phyloP scores from a whole-genome alignment of 257 asterid species.

The Solanum lignicaule region DNA sequence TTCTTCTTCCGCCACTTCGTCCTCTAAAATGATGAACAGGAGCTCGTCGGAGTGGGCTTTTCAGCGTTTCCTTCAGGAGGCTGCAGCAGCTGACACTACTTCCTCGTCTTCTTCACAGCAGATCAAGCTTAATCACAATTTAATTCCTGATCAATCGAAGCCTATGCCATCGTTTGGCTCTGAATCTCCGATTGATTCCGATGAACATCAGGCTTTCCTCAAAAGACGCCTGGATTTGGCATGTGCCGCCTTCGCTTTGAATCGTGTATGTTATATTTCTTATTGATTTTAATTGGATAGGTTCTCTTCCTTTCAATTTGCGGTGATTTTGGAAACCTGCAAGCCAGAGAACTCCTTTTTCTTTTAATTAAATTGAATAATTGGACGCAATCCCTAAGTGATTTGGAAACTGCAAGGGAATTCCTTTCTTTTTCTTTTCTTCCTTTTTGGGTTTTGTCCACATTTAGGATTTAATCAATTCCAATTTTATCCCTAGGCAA shows the following conservation, averaged over 20 bases:
- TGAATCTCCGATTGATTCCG: constrained; percentile 35
- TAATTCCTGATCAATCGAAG: neutral
- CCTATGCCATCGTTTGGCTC: neutral
- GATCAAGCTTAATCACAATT: constrained; percentile 3
- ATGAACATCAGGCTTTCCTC: constrained; percentile 55
- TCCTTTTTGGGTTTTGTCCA: neutral
- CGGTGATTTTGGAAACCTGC: neutral
- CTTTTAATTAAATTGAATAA: neutral
- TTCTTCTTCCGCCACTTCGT: constrained; percentile 24
- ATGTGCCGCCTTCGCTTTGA: constrained; percentile 89
- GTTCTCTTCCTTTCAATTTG: neutral
- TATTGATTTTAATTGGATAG: neutral
- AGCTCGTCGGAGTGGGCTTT: constrained; percentile 85
- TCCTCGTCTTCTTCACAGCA: constrained; percentile 1
- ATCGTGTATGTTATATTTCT: constrained; percentile 33
- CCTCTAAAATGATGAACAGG: constrained; percentile 51
- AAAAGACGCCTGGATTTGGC: constrained; percentile 79
- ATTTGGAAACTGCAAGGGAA: neutral
- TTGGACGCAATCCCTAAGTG: neutral
- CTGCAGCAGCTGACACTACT: constrained; percentile 9
- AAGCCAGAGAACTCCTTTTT: neutral
- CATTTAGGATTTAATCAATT: neutral
- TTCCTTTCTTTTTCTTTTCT: neutral
- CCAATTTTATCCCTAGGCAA: constrained; percentile 27
- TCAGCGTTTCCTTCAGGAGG: constrained; percentile 68